These are phyloP conservation scores for Ophiosphaerella herpotricha DNA, from an alignment of 2,329 filamentous ascomycete genomes.

Conservation along the genomic window DNA sequence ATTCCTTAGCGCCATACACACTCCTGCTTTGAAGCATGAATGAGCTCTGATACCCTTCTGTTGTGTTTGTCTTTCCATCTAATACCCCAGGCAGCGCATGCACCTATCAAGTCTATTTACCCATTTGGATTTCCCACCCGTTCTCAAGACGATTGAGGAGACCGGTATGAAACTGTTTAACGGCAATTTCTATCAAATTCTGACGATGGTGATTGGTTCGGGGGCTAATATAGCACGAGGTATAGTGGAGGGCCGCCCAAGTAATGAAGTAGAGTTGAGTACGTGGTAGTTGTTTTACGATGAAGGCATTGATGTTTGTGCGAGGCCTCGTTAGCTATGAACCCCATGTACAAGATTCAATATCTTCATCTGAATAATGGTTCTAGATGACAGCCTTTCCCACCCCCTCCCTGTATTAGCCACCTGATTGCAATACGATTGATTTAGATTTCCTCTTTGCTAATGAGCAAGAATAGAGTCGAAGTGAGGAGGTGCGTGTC, in stretches of 20 bases:
- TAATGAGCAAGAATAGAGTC: too few species aligned
- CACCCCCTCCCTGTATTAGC: too few species aligned
- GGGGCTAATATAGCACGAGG: conserved; percentile 3
- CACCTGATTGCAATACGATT: too few species aligned
- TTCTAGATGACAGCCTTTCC: too few species aligned
- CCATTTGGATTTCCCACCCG: conserved; percentile 7
- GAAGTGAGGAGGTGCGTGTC: too few species aligned
- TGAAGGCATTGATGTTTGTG: background rate
- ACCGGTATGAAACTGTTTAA: conserved; percentile 13
- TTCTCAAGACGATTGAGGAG: conserved; percentile 14
- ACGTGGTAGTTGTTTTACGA: background rate
- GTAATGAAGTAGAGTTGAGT: conserved; percentile 5
- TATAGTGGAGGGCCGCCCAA: background rate
- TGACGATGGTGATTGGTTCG: background rate
- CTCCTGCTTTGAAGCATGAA: conserved; percentile 22
- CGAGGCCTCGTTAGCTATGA: too few species aligned
- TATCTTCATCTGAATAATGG: too few species aligned
- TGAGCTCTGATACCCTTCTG: conserved; percentile 39
- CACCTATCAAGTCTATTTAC: conserved; percentile 5
- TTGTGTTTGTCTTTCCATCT: conserved; percentile 23
- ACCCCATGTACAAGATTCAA: too few species aligned
- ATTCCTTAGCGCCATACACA: conserved; percentile 15
- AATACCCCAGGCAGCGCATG: conserved; percentile 30
- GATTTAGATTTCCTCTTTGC: too few species aligned
- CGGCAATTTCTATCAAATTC: conserved; percentile 2